phyloP scores from a whole-genome alignment of 768 basidiomycete species.

The Lactarius sanguifluus region DNA sequence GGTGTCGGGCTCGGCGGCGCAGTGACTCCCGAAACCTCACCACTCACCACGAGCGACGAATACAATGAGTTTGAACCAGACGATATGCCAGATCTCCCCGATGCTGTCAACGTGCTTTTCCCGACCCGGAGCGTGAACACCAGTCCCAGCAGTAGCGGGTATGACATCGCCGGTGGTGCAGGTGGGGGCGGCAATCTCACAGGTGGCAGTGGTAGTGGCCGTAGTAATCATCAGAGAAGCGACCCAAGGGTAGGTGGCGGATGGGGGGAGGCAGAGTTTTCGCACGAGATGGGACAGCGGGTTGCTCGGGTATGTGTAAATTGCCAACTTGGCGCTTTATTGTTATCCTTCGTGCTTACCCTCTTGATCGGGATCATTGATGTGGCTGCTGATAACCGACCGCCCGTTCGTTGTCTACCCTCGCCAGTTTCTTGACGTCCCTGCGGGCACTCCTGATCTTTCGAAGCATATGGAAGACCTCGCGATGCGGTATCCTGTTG shows the following conservation, averaged over 20 bases:
- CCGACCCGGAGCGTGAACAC: constrained; percentile 42
- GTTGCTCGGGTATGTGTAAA: constrained; percentile 61
- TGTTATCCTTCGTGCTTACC: neutral
- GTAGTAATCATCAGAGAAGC: neutral
- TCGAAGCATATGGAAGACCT: constrained; percentile 77
- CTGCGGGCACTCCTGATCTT: constrained; percentile 66
- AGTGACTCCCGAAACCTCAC: neutral
- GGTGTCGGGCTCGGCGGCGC: constrained; percentile 62
- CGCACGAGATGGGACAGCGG: constrained; percentile 70
- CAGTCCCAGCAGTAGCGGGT: constrained; percentile 33
- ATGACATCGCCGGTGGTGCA: constrained; percentile 40
- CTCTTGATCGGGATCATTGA: constrained; percentile 12
- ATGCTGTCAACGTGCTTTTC: constrained; percentile 70
- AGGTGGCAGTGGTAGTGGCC: constrained; percentile 51
- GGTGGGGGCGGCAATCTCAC: constrained; percentile 66
- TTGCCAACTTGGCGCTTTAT: constrained; percentile 4
- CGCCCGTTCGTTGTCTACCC: neutral
- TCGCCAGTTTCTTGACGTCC: constrained; percentile 73
- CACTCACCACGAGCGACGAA: constrained; percentile 32
- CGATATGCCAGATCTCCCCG: constrained; percentile 64
- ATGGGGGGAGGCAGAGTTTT: constrained; percentile 68
- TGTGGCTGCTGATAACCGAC: neutral
- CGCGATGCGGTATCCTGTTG: constrained; percentile 78
- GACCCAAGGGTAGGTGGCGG: constrained; percentile 33
- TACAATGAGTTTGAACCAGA: constrained; percentile 72